Evolutionary conservation across 805 yeast species (phyloP), one percentile per base, ranked within the genome.

Genomic region (Yarrowia divulgata): DNA sequence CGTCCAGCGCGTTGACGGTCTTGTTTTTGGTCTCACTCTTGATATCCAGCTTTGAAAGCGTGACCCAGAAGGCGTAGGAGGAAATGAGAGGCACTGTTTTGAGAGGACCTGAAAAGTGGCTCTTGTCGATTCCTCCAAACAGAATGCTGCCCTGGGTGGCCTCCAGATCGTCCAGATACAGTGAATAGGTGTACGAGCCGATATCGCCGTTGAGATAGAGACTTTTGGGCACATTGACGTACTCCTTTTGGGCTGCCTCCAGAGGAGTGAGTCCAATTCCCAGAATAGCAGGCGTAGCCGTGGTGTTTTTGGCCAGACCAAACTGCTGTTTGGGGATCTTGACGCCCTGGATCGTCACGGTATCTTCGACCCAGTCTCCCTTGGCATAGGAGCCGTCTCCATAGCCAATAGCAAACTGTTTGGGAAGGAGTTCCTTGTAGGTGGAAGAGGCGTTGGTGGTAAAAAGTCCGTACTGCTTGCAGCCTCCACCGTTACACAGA

Each of bases 301-400:
- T 50, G 29, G 69, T 60, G 12, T 35, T 49, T 18, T 46, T 55
- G 46, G 72, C 73, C 9, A 50, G 60, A 1, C 70, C 74, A 29
- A 73, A 69, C 39, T 68, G 67, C 60, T 71, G 73, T 14, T 46
- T 40, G 1, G 80, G 73, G 14, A 90, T 81, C 6, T 81, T 77
- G 34, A 84, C 79, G 63, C 82, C 83, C 16, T 55, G 86, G 67
- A 90, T 74, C 1, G 73, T 73, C 6, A 92, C 83, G 55, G 80
- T 79, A 74, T 92, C 97, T 50, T 80, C 77, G n/a, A 88, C 93
- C 84, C 85, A 87, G 42, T 72, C 74, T 29, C 90, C 90, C 10
- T 71, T 71, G 8, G 87, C 77, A 5, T 48, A 49, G 2, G 74
- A 45, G 10, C 77, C 76, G 69, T 84, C 87, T n/a, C 79, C 78